These are phyloP conservation scores for Fonsecaea multimorphosa DNA, from an alignment of 2,329 filamentous ascomycete species.

Conservation along the genomic window DNA sequence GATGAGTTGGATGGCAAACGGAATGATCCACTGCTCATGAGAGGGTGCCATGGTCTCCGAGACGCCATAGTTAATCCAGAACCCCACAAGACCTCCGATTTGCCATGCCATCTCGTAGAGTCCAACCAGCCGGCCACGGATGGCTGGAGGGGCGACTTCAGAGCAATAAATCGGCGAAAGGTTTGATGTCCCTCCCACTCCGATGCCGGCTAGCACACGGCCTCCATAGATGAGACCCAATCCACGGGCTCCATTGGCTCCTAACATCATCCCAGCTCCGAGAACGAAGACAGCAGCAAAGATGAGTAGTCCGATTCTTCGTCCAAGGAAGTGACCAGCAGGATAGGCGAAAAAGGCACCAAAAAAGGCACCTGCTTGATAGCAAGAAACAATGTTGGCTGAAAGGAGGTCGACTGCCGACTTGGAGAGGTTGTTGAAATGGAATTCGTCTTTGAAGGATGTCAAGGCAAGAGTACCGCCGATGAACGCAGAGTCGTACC, in stretches of 20 bases:
- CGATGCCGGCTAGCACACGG: constrained; percentile 64
- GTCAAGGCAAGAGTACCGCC: constrained; percentile 74
- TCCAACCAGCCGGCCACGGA: constrained; percentile 65
- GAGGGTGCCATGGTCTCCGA: constrained; percentile 44
- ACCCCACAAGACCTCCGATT: constrained; percentile 57
- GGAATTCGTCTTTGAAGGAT: constrained; percentile 73
- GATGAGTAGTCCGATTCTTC: constrained; percentile 67
- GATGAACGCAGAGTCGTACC: constrained; percentile 76
- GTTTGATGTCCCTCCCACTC: constrained; percentile 62
- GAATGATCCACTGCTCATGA: constrained; percentile 51
- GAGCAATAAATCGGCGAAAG: constrained; percentile 67
- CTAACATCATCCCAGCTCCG: constrained; percentile 75
- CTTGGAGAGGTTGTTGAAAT: constrained; percentile 59
- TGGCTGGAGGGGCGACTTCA: constrained; percentile 63
- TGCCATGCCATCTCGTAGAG: constrained; percentile 64
- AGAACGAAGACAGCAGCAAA: constrained; percentile 70
- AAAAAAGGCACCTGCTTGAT: constrained; percentile 84
- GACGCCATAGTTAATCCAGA: constrained; percentile 66
- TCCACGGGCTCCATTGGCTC: constrained; percentile 65
- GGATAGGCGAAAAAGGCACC: constrained; percentile 73
- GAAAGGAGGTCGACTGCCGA: constrained; percentile 65
- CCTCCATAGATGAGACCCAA: constrained; percentile 66
- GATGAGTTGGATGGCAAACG: constrained; percentile 51
- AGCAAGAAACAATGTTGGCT: constrained; percentile 79
- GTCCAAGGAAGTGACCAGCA: constrained; percentile 70